Percentiles rank a stretch among this genome's conserved stretches.
These are phyloP conservation scores for Scheffersomyces amazonensis DNA, from an alignment of 805 yeast species.

Conservation along the genomic window DNA sequence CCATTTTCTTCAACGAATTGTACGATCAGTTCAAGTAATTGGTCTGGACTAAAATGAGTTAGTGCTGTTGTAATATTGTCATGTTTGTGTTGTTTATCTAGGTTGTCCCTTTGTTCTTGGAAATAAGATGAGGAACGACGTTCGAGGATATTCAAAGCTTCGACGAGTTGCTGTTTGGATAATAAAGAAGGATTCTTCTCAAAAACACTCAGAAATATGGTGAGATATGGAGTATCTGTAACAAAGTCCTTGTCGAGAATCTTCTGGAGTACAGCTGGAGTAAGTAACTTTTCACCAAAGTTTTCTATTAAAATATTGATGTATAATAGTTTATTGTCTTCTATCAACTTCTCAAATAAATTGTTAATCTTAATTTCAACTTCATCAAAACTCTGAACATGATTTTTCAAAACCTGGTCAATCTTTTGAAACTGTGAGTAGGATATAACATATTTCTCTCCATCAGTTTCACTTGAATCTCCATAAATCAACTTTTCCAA, in stretches of 20 bases:
- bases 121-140: neutral
- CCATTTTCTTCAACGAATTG: neutral
- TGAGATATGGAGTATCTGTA: conserved; percentile 6
- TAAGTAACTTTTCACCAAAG: neutral
- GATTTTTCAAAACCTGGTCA: neutral
- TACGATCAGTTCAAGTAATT: conserved; percentile 16
- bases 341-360: conserved; percentile 1
- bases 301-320: neutral
- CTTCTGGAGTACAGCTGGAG: neutral
- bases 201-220: conserved; percentile 11
- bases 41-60: conserved; percentile 2
- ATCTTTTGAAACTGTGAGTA: neutral
- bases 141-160: conserved; percentile 5
- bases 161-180: conserved; percentile 6
- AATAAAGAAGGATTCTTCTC: conserved; percentile 9
- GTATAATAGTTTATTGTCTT: neutral
- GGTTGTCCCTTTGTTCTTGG: neutral
- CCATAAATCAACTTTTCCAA: conserved; percentile 4
- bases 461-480: conserved; percentile 8
- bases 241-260: neutral
- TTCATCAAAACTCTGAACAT: neutral
- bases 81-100: too few species aligned
- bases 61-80: too few species aligned
- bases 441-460: conserved; percentile 5
- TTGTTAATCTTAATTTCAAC: neutral